Conservation (phyloP, 371 early-diverging fungal genomes). For the Hamiltosporidium tvaerminnensis region DNA sequence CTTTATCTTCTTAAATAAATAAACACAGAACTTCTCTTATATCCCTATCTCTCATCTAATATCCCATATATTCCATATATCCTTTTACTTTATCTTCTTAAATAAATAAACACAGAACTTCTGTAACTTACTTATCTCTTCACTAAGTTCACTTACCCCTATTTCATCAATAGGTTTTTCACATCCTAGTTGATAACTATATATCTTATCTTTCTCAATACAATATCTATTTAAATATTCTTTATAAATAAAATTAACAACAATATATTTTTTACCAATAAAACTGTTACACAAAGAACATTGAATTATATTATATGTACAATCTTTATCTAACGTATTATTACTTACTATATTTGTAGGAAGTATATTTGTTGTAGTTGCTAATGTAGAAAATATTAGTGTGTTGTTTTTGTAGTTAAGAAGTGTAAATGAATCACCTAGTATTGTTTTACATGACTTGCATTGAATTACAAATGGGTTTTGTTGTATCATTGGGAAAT, state of each 20-base stretch:
- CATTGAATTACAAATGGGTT: constrained; percentile 34
- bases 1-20: constrained; percentile 29
- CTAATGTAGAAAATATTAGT: constrained; percentile 15
- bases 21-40: constrained; percentile 32
- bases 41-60: constrained; percentile 22
- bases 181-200: constrained; percentile 24
- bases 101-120: constrained; percentile 34
- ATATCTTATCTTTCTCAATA: constrained; percentile 9
- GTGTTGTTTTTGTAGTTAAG: constrained; percentile 16
- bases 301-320: constrained; percentile 10
- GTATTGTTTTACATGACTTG: constrained; percentile 17
- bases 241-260: constrained; percentile 14
- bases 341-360: neutral
- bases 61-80: constrained; percentile 1
- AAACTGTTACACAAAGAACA: constrained; percentile 15
- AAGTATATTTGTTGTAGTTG: constrained; percentile 4
- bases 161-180: neutral
- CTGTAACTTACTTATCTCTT: constrained; percentile 27
- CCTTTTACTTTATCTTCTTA: constrained; percentile 24
- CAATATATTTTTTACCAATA: constrained; percentile 26
- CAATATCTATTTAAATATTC: constrained; percentile 19
- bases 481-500: too few species aligned
- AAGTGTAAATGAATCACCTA: constrained; percentile 32
- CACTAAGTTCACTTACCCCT: constrained; percentile 7
- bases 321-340: constrained; percentile 3